These are phyloP conservation scores for Chlorella vulgaris DNA, from an alignment of 139 green algal genomes.

Conservation along the genomic window DNA sequence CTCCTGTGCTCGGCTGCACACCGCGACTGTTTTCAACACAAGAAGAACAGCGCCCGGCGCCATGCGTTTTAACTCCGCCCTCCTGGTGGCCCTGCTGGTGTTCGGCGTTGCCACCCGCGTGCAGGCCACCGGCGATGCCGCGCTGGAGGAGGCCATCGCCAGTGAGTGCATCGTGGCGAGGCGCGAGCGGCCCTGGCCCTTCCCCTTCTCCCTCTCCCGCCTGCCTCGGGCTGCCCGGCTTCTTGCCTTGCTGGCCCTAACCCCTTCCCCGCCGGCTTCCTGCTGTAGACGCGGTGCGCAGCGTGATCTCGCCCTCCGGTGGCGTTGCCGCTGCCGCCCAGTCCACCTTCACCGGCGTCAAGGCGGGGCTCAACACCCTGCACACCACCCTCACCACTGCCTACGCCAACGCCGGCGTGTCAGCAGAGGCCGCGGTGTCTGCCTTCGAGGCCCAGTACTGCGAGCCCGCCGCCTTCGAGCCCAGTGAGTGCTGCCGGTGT, in stretches of 20 bases:
- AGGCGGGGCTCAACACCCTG: neutral
- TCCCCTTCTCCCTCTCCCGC: neutral
- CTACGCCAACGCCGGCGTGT: neutral
- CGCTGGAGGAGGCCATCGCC: neutral
- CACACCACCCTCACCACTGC: neutral
- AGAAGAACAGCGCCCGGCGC: neutral
- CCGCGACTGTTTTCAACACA: neutral
- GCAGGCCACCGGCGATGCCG: neutral
- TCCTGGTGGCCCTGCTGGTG: neutral
- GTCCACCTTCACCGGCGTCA: neutral
- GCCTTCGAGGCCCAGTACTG: slow-evolving; percentile 30
- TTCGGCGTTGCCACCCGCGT: neutral
- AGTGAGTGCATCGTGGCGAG: neutral
- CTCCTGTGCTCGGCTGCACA: neutral
- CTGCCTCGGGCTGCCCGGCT: too few species aligned
- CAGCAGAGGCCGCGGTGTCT: slow-evolving; percentile 14
- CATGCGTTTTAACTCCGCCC: neutral
- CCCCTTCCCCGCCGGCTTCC: neutral
- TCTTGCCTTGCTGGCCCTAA: neutral
- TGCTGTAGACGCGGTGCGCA: neutral
- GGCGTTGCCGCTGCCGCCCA: neutral
- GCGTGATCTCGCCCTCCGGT: neutral
- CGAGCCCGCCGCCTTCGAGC: slow-evolving; percentile 7
- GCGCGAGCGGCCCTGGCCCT: neutral
- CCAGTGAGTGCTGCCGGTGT: neutral